phyloP scores from a whole-genome alignment of 2,329 filamentous ascomycete species.

The Trichoderma gracile region DNA sequence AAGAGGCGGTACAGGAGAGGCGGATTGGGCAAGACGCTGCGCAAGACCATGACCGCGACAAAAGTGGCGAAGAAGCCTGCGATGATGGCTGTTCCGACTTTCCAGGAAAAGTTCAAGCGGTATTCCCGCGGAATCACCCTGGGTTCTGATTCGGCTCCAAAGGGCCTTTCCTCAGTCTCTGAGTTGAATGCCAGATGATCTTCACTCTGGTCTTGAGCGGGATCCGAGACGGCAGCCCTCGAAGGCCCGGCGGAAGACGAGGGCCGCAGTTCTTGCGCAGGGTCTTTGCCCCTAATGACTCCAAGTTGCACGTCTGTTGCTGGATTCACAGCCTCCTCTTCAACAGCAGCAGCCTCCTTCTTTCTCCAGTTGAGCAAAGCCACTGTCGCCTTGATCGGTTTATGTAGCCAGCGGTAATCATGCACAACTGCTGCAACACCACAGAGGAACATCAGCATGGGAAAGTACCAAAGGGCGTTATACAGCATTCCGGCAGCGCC shows the following conservation, averaged over 20 bases:
- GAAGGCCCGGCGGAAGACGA: background rate
- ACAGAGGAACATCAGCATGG: slow-evolving; percentile 58
- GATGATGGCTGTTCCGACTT: slow-evolving; percentile 46
- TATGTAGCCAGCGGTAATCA: slow-evolving; percentile 56
- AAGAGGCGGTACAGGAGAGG: slow-evolving; percentile 62
- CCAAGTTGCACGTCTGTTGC: background rate
- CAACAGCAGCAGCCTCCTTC: background rate
- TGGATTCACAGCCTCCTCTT: background rate
- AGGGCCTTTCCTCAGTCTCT: background rate
- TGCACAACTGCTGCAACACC: slow-evolving; percentile 56
- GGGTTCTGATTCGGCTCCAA: slow-evolving; percentile 28
- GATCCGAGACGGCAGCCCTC: background rate
- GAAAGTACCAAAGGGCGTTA: slow-evolving; percentile 75
- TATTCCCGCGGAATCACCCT: slow-evolving; percentile 36
- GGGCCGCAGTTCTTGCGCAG: background rate
- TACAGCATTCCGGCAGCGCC: slow-evolving; percentile 68
- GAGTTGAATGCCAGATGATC: too few relatives aligned
- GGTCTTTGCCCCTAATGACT: background rate
- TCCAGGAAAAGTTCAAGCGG: slow-evolving; percentile 48
- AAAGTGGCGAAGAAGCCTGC: slow-evolving; percentile 57
- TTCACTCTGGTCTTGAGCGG: background rate
- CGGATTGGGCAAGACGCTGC: slow-evolving; percentile 42
- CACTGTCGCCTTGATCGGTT: slow-evolving; percentile 26
- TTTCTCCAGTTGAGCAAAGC: slow-evolving; percentile 10
- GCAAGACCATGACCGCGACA: slow-evolving; percentile 54